Base-by-base conservation (phyloP, 495 filamentous ascomycete genomes). In the Penicillium herquei region DNA sequence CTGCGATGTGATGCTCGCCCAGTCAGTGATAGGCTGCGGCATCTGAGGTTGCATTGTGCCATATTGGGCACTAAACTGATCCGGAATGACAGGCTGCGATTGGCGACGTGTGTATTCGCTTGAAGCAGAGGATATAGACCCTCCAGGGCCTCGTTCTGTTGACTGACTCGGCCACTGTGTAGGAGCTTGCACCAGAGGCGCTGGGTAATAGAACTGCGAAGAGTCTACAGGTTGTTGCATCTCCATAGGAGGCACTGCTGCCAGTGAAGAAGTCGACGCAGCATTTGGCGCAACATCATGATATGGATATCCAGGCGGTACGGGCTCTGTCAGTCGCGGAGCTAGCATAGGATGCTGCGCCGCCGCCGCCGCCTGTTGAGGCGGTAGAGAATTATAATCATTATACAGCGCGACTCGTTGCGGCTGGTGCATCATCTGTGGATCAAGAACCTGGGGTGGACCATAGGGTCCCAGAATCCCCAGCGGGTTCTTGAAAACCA, bases 401-500 rank as follows among this genome's bases (percentile, higher is more conserved):
- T 50, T 64, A 34, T 59, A 61, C 32, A 69, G 35, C 16, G 62
- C 58, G 0, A 63, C 41, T 10, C 62, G 37, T 52, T 58, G 47
- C 11, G 60, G 54, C 6, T 56, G 47, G 26, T 66, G 56, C 17
- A 58, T 54, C 41, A 70, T 52, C 31, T 70, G 68, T 2, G 54
- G 33, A 48, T 62, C 57, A 3, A 58, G 62, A 6, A 16, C 7
- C 2, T 59, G 55, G 9, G 69, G 57, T 17, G 70, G 64, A 41
- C 67, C 65, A 61, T 72, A 71, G 32, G 70, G 63, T 26, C 74
- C 71, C 34, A 77, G 79, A n/a, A 84, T 73, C 3, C 87, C 85
- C 50, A 92, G 75, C 8, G 92, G 91, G 54, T 93, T 85, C 70
- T 96, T 97, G 81, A 98, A 97, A 39, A 96, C 78, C 34, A 98